Evolutionary conservation across 805 yeast species (phyloP).

Genomic region (Blastobotrys terrestris): DNA sequence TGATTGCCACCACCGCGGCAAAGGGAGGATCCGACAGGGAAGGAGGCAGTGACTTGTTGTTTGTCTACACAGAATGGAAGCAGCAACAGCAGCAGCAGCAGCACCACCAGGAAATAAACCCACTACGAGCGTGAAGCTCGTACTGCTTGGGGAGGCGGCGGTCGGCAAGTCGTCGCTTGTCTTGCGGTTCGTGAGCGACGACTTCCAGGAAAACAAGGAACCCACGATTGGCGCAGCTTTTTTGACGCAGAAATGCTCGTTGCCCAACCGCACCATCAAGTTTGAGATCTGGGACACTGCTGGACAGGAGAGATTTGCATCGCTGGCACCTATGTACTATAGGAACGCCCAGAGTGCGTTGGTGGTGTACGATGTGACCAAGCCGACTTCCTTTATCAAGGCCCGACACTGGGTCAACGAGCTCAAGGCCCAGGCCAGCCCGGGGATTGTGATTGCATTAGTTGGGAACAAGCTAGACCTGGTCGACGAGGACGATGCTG

Average conservation of each 20-base stretch:
- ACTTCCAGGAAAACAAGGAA: conserved; percentile 94
- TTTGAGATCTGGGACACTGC: conserved; percentile 79
- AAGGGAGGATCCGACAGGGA: neutral
- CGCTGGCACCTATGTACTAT: conserved; percentile 94
- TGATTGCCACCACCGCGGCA: neutral
- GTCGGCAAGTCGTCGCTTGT: conserved; percentile 95
- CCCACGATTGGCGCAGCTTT: conserved; percentile 99
- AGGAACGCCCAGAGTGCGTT: conserved; percentile 96
- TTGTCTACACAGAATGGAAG: neutral
- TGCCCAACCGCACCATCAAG: conserved; percentile 80
- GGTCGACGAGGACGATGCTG: conserved; percentile 43
- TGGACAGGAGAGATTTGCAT: conserved; percentile 95
- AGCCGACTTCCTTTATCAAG: conserved; percentile 88
- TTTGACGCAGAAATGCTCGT: conserved; percentile 84
- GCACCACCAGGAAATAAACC: conserved; percentile 30
- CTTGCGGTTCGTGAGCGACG: conserved; percentile 86
- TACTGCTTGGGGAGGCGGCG: conserved; percentile 93
- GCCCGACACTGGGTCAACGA: conserved; percentile 99
- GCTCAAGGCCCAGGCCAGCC: conserved; percentile 90
- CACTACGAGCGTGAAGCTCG: conserved; percentile 77
- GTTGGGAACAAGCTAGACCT: conserved; percentile 92
- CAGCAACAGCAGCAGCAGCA: too few relatives aligned
- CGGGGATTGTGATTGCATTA: conserved; percentile 83
- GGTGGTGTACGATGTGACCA: conserved; percentile 92
- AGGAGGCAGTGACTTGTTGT: neutral